Conservation (phyloP, 2,329 filamentous ascomycete genomes). For the Tolypocladium nubicola region DNA sequence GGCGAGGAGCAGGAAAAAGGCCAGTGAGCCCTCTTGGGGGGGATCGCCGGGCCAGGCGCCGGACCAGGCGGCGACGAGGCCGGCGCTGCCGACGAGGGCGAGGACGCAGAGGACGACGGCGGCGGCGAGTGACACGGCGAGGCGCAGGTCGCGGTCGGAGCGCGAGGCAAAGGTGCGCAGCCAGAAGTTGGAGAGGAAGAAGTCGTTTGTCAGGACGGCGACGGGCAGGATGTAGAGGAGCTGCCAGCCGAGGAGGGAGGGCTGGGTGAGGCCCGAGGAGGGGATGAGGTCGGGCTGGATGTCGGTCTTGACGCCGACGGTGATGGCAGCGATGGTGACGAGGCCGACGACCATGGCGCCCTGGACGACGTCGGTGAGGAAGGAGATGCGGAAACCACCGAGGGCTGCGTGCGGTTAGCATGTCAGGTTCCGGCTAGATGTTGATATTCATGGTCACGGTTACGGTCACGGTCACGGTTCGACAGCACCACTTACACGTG, state of each 20-base stretch:
- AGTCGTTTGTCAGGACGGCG: slow-evolving; percentile 73
- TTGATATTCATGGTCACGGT: too few relatives aligned
- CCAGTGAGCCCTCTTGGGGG: slow-evolving; percentile 48
- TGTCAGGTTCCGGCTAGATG: too few relatives aligned
- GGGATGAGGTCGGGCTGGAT: slow-evolving; percentile 61
- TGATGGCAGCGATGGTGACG: slow-evolving; percentile 65
- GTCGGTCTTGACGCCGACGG: slow-evolving; percentile 65
- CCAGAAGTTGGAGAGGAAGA: slow-evolving; percentile 80
- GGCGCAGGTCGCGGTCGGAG: slow-evolving; percentile 67
- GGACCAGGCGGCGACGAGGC: slow-evolving; percentile 69
- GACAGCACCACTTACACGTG: slow-evolving; percentile 38
- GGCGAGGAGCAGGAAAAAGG: slow-evolving; percentile 51
- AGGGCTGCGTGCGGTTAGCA: slow-evolving; percentile 45
- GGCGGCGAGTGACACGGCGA: slow-evolving; percentile 61
- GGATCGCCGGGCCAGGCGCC: slow-evolving; percentile 58
- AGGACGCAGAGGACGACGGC: slow-evolving; percentile 57
- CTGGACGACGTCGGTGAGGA: slow-evolving; percentile 75
- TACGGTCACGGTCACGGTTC: too few relatives aligned
- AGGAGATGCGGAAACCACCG: slow-evolving; percentile 75
- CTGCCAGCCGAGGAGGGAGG: slow-evolving; percentile 70
- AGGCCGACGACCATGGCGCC: slow-evolving; percentile 67
- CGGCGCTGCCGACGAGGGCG: slow-evolving; percentile 60
- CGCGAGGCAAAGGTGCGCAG: slow-evolving; percentile 72
- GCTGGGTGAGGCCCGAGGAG: slow-evolving; percentile 56
- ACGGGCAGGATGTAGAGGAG: slow-evolving; percentile 76